Base-by-base conservation (phyloP, 805 yeast genomes). In the Lachancea thermotolerans region DNA sequence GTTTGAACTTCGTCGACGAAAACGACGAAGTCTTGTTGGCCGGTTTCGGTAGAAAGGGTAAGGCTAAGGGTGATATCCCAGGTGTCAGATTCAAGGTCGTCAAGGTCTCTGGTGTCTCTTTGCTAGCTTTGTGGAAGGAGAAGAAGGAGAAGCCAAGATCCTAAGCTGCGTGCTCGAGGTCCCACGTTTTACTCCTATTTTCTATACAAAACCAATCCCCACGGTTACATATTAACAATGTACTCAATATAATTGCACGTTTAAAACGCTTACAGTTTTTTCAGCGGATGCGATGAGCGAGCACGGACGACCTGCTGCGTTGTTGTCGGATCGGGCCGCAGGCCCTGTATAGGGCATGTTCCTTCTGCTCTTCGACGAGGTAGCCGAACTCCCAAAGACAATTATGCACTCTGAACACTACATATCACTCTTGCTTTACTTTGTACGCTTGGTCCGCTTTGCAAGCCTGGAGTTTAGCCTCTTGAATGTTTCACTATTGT, bases 61-160 rank as follows among this genome's bases (percentile, higher is more conserved):
- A 93, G 84, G 99, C 99, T 75, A 93, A 93, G 95, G 99, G 99
- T 83, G 99, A 93, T 90, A 91, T 93, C 72, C 99, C 99, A 76
- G 99, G 99, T 88, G 99, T 93, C 73, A 93, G 99, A 86, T 93
- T 93, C 89, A 93, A 93, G 87, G 99, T 93, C 73, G 99, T 93
- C 74, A 93, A 93, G 83, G 99, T 93, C 67, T 87, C 99, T 66
- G 99, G 99, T 86, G 99, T 95, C 69, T 93, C 99, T 66, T 83
- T 93, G 76, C 82, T 90, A 73, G 99, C 99, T 74, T 84, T 93
- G 77, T 93, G 96, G 97, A 93, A 91, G 83, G 99, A 95, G 83
- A 93, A 93, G 97, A 93, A 93, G 88, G 99, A 95, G 83, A 93
- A 93, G 90, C 98, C 98, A 82, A 89, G 99, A 82, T 90, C 97